These are phyloP conservation scores for Collybia sordida DNA, from an alignment of 768 basidiomycete genomes.

Conservation along the genomic window DNA sequence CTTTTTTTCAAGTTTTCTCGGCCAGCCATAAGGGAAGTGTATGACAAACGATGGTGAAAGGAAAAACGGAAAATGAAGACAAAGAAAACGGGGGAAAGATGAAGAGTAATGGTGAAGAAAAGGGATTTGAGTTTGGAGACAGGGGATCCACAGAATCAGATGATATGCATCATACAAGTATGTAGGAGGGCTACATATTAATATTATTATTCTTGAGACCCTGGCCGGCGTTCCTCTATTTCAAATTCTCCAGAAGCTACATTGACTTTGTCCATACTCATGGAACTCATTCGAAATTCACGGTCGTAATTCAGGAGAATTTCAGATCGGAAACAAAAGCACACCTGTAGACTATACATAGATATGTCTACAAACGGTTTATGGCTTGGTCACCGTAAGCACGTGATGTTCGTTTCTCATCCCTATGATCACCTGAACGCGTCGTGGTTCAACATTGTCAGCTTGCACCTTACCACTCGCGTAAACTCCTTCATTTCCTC, in stretches of 20 bases:
- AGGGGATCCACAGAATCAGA: too few species aligned
- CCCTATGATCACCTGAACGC: background rate
- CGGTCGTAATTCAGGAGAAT: too few species aligned
- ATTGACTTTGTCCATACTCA: slow-evolving; percentile 1
- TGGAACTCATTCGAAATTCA: too few species aligned
- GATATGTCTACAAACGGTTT: too few species aligned
- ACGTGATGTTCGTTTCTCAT: background rate
- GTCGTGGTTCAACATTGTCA: background rate
- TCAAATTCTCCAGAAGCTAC: background rate
- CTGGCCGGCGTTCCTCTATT: background rate
- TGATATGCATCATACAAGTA: background rate
- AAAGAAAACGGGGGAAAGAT: slow-evolving; percentile 6
- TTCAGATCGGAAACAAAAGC: too few species aligned
- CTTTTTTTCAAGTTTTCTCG: slow-evolving; percentile 55
- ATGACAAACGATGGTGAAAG: slow-evolving; percentile 32
- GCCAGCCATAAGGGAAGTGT: slow-evolving; percentile 18
- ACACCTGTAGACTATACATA: too few species aligned
- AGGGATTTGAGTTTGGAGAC: too few species aligned
- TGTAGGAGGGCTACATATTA: too few species aligned
- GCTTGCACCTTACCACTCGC: background rate
- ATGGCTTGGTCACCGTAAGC: background rate
- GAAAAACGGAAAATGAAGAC: background rate
- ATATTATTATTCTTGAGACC: background rate
- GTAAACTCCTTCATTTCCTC: background rate
- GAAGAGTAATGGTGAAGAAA: background rate